phyloP scores from a whole-genome alignment of 2,329 filamentous ascomycete genomes.

The Bertia moriformis region DNA sequence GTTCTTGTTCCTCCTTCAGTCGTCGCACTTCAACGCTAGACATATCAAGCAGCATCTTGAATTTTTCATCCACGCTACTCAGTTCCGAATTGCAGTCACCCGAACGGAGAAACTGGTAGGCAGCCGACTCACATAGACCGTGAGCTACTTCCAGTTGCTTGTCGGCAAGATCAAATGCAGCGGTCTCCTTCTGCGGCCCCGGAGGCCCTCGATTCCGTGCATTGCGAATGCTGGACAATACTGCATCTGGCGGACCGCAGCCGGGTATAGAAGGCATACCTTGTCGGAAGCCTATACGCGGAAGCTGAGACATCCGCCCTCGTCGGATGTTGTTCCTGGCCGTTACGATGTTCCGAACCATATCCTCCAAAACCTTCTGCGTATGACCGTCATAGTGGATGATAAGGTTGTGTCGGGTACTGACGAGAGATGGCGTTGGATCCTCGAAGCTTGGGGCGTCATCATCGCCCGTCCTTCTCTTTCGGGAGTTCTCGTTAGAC shows the following conservation, averaged over 20 bases:
- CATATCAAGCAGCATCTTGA: neutral
- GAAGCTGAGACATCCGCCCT: neutral
- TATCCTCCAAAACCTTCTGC: neutral
- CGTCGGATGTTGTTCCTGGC: neutral
- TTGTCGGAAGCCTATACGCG: neutral
- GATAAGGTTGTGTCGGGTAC: neutral
- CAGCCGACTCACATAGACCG: neutral
- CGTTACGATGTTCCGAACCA: neutral
- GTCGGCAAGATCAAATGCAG: neutral
- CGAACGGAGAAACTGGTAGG: neutral
- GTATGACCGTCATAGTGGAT: constrained; percentile 1
- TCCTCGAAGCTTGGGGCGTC: neutral
- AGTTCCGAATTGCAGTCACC: neutral
- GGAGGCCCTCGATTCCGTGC: neutral
- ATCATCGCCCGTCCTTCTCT: neutral
- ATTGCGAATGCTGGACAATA: neutral
- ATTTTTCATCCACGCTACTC: neutral
- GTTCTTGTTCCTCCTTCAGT: neutral
- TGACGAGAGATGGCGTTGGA: neutral
- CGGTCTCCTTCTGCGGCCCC: neutral
- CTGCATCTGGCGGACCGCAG: neutral
- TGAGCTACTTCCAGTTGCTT: neutral
- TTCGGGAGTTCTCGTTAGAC: neutral
- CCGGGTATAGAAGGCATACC: no score
- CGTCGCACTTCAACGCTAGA: neutral